These are phyloP conservation scores for Rhodotorula sphaerocarpa DNA, from an alignment of 768 basidiomycete genomes.

Conservation along the genomic window DNA sequence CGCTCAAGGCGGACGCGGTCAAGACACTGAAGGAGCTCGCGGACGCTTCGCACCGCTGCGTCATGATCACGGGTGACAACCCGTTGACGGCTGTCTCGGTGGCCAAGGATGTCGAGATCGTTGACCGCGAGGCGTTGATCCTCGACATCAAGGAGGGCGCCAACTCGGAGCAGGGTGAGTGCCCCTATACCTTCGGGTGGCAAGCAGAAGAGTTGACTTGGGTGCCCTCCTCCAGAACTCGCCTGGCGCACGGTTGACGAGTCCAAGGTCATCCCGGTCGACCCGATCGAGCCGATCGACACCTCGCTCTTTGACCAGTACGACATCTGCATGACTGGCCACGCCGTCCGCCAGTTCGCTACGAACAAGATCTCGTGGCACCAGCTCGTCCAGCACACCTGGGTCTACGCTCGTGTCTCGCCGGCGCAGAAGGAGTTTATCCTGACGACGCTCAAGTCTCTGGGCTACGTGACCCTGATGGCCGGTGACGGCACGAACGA, in stretches of 20 bases:
- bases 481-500: slow-evolving; percentile 99
- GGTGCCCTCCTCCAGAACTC: slow-evolving; percentile 53
- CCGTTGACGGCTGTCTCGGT: slow-evolving; percentile 95
- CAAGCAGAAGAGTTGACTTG: too few relatives aligned
- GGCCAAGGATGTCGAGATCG: slow-evolving; percentile 89
- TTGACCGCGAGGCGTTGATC: slow-evolving; percentile 88
- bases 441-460: slow-evolving; percentile 73
- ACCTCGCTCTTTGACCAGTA: slow-evolving; percentile 67
- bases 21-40: slow-evolving; percentile 84
- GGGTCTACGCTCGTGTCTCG: slow-evolving; percentile 97
- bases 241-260: slow-evolving; percentile 94
- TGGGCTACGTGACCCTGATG: slow-evolving; percentile 92
- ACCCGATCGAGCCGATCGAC: slow-evolving; percentile 72
- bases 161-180: slow-evolving; percentile 58
- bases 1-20: slow-evolving; percentile 86
- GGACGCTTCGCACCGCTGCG: slow-evolving; percentile 94
- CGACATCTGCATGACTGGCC: slow-evolving; percentile 94
- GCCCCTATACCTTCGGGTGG: neutral
- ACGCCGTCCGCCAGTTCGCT: slow-evolving; percentile 81
- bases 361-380: slow-evolving; percentile 58
- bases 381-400: slow-evolving; percentile 81
- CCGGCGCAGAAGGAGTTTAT: slow-evolving; percentile 93
- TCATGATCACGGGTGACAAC: slow-evolving; percentile 99
- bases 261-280: slow-evolving; percentile 72
- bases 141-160: slow-evolving; percentile 81